phyloP scores from a whole-genome alignment of 75 land plant genomes.

The Pinus taeda region DNA sequence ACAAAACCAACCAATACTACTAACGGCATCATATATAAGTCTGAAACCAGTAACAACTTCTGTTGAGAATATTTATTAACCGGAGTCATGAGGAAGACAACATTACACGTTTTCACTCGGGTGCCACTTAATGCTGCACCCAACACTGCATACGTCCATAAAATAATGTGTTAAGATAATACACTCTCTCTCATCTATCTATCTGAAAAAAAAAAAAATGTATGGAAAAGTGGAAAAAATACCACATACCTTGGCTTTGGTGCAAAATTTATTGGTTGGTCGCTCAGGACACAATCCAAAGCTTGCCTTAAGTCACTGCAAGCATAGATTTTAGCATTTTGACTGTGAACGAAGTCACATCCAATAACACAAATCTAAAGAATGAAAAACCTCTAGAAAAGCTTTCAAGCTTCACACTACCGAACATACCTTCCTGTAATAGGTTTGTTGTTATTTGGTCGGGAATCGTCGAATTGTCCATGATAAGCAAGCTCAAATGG shows the following conservation, averaged over 20 bases:
- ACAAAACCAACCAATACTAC: no score
- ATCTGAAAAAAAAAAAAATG: not conserved
- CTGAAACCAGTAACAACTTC: no score
- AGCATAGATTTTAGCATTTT: not conserved
- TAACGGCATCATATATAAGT: no score
- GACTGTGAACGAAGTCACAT: not conserved
- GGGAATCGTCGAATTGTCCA: constrained; percentile 50
- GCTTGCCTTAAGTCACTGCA: constrained; percentile 42
- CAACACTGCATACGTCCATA: constrained; percentile 29
- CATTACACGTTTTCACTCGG: not conserved
- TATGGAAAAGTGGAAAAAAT: not conserved
- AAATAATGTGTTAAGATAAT: not conserved
- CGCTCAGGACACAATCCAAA: constrained; percentile 37
- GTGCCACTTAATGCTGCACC: constrained; percentile 56
- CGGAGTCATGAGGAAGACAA: no score
- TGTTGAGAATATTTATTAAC: no score
- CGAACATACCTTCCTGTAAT: constrained; percentile 41
- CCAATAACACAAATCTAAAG: not conserved
- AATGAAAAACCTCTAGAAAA: not conserved
- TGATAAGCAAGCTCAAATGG: constrained; percentile 48
- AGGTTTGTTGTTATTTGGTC: constrained; percentile 35
- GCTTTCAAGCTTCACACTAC: not conserved
- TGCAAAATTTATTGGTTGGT: constrained; percentile 22
- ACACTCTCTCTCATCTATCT: not conserved
- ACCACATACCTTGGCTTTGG: constrained; percentile 38